Percentiles rank a stretch among this genome's conserved stretches.
Conservation (phyloP, 2,329 filamentous ascomycete species). For the Sphaerulina populicola region DNA sequence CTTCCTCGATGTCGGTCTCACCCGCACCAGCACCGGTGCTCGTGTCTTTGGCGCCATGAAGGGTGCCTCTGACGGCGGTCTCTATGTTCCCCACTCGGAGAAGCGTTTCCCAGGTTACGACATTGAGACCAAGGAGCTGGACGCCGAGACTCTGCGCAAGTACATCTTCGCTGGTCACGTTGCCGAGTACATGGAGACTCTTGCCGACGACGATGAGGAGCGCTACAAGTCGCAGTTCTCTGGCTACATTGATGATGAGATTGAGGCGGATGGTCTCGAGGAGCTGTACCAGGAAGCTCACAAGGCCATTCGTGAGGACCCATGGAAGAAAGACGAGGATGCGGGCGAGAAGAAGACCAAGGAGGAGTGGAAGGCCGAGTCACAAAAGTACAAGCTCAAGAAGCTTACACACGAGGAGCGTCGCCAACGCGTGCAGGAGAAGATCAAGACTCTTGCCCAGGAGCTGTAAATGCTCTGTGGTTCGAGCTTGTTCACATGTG, state of each 20-base stretch:
- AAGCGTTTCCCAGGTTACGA: conserved; percentile 99
- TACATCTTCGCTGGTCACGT: conserved; percentile 99
- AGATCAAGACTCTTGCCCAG: conserved; percentile 71
- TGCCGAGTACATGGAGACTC: conserved; percentile 99
- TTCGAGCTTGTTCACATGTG: neutral
- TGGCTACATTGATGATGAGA: conserved; percentile 93
- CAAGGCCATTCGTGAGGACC: conserved; percentile 93
- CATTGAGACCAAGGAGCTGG: conserved; percentile 94
- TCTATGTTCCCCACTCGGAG: conserved; percentile 95
- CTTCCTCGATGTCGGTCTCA: conserved; percentile 95
- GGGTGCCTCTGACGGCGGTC: conserved; percentile 96
- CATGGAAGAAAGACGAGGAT: conserved; percentile 80
- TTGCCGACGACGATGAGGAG: conserved; percentile 99
- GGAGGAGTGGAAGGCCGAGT: conserved; percentile 67
- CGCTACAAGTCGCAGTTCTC: conserved; percentile 97
- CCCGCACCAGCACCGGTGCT: conserved; percentile 94
- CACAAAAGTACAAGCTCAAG: conserved; percentile 70
- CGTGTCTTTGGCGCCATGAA: conserved; percentile 99
- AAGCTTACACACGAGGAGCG: conserved; percentile 82
- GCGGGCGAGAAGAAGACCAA: conserved; percentile 86
- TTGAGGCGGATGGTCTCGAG: conserved; percentile 95
- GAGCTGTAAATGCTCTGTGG: conserved; percentile 20
- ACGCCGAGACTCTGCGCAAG: conserved; percentile 91
- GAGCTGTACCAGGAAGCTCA: conserved; percentile 93
- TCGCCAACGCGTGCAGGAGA: conserved; percentile 73